phyloP scores from a whole-genome alignment of 352 stramenopile species.

The Paralagenidium karlingii region DNA sequence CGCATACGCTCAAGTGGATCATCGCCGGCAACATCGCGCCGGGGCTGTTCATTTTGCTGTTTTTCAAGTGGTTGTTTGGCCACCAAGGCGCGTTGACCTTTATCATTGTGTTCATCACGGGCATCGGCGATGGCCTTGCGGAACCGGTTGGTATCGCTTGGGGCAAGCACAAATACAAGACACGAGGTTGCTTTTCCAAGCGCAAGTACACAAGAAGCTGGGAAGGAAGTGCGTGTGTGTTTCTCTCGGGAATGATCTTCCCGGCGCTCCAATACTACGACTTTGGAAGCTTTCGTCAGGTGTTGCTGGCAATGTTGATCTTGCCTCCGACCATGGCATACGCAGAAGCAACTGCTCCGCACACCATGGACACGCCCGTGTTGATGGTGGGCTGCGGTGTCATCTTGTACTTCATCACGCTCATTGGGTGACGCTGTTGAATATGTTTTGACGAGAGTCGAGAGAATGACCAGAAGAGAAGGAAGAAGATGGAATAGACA shows the following conservation, averaged over 20 bases:
- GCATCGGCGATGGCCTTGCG: conserved; percentile 35
- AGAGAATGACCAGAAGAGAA: background rate
- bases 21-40: conserved; percentile 70
- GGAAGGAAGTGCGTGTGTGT: conserved; percentile 39
- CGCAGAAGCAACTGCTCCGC: conserved; percentile 68
- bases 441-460: conserved; percentile 4
- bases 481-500: too few relatives aligned
- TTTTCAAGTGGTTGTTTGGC: conserved; percentile 77
- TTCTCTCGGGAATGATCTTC: conserved; percentile 76
- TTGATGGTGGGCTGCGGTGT: conserved; percentile 70
- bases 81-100: conserved; percentile 63
- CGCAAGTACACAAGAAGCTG: conserved; percentile 49
- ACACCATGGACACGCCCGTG: conserved; percentile 81
- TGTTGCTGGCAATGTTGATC: conserved; percentile 71
- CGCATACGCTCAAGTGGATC: conserved; percentile 69
- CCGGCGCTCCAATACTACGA: conserved; percentile 68
- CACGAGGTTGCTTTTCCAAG: conserved; percentile 29
- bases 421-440: conserved; percentile 9
- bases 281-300: conserved; percentile 54
- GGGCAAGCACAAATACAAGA: conserved; percentile 58
- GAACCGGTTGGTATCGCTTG: conserved; percentile 42
- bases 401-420: conserved; percentile 64
- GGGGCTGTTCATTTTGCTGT: conserved; percentile 70
- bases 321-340: conserved; percentile 73
- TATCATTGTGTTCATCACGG: conserved; percentile 69